Evolutionary conservation across 2,329 filamentous ascomycete genomes (phyloP).

Genomic region (Reticulascus tulasneorum): DNA sequence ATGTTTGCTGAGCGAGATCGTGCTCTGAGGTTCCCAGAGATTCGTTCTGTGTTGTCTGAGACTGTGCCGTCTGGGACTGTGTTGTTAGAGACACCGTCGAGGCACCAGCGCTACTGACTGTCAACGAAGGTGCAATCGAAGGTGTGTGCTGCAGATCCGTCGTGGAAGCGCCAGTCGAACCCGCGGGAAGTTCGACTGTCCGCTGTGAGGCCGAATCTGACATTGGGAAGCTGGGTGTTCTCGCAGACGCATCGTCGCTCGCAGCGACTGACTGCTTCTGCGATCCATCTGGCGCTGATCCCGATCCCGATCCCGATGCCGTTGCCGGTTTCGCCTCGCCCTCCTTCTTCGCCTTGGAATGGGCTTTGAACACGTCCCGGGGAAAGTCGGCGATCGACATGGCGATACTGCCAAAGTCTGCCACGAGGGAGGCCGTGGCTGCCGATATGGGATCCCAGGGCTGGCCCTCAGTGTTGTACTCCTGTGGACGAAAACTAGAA

Average conservation of each 20-base stretch:
- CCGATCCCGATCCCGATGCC: slow-evolving; percentile 2
- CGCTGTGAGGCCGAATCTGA: slow-evolving; percentile 12
- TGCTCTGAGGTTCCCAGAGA: too few species aligned
- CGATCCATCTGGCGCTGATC: neutral
- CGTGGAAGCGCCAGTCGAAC: slow-evolving; percentile 4
- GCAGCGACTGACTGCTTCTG: neutral
- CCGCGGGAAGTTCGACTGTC: slow-evolving; percentile 4
- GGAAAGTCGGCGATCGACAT: slow-evolving; percentile 78
- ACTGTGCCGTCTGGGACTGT: slow-evolving; percentile 24
- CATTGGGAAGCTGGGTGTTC: slow-evolving; percentile 3
- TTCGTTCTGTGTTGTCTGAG: too few species aligned
- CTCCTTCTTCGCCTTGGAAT: slow-evolving; percentile 15
- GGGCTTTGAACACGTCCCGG: slow-evolving; percentile 48
- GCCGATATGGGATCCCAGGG: slow-evolving; percentile 78
- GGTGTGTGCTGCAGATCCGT: neutral
- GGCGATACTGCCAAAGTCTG: slow-evolving; percentile 74
- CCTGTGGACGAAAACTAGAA: slow-evolving; percentile 45
- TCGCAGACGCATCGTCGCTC: slow-evolving; percentile 4
- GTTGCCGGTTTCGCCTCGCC: slow-evolving; percentile 6
- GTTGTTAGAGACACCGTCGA: slow-evolving; percentile 28
- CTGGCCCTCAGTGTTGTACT: slow-evolving; percentile 75
- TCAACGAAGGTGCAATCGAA: slow-evolving; percentile 11
- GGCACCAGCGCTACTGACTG: slow-evolving; percentile 20
- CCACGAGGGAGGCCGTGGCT: slow-evolving; percentile 72
- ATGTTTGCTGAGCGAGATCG: too few species aligned